Evolutionary conservation across 2,329 filamentous ascomycete genomes (phyloP), one percentile per base, ranked within the genome.

Genomic region (Sarocladium oryzae): DNA sequence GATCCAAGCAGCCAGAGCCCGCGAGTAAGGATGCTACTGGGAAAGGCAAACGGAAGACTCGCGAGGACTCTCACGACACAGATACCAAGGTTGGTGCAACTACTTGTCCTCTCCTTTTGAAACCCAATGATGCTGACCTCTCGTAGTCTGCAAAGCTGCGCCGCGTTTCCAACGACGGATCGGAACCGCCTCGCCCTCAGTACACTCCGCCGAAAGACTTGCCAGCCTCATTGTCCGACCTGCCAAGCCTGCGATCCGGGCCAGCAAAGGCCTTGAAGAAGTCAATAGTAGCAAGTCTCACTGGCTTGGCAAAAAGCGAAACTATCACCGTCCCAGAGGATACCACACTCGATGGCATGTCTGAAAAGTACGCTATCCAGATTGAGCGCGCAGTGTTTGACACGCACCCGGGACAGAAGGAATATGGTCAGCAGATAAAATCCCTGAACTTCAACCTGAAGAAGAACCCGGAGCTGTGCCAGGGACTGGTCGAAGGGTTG

Each of bases 361-460:
- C 86, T 10, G 84, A 87, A 61, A 78, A 78, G 20, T 77, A 91
- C 41, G 88, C 87, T 13, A 71, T 96, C 23, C 80, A 89, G 56
- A 86, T 97, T 55, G 91, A 96, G 70, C 82, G 89, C 60, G 81
- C 81, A 3, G 78, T 84, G 13, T 72, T 77, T 52, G 78, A 79
- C 55, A 76, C 74, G 0, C 78, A 84, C 52, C 71, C 74, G 1
- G 66, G 66, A 13, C 70, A 74, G 21, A 71, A 72, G 53, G 71
- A 81, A 49, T 83, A 82, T 58, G 72, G 63, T 13, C 71, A 72
- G 30, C 81, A 96, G 67, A 79, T 90, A 59, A 84, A 89, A 56
- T 82, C 85, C 40, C 79, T 99, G 57, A 74, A 83, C 46, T 88
- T 88, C 69, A 97, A 97, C 69, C 75, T 96, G 54, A 96, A 95